Evolutionary conservation across 257 asterid species (phyloP).

Genomic region (Solanum arcanum): DNA sequence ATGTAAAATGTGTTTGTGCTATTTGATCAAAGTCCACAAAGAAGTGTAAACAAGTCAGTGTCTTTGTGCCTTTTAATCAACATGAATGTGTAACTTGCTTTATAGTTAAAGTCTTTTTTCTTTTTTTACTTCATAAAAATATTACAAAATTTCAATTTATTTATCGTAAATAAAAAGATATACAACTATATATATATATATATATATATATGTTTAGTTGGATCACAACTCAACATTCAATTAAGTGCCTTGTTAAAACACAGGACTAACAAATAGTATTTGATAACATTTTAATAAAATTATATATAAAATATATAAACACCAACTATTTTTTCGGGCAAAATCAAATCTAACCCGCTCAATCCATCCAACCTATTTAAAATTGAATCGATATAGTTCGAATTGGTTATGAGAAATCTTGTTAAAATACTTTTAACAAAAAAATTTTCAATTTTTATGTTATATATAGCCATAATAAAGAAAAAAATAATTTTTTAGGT

Average conservation of each 20-base stretch:
- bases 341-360: rapidly evolving
- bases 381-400: rapidly evolving
- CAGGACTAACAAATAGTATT: too few relatives aligned
- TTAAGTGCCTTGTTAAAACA: not conserved
- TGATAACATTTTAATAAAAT: too few relatives aligned
- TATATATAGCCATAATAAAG: not conserved
- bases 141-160: not conserved
- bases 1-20: not conserved
- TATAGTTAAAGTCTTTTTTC: not conserved
- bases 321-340: not conserved
- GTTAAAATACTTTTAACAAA: too few relatives aligned
- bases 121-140: not conserved
- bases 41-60: not conserved
- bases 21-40: not conserved
- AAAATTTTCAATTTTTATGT: too few relatives aligned
- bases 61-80: not conserved
- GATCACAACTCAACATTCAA: not conserved
- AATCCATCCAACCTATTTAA: too few relatives aligned
- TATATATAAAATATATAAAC: too few relatives aligned
- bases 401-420: too few relatives aligned
- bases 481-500: too few relatives aligned
- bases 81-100: not conserved
- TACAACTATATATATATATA: not conserved
- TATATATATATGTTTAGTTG: not conserved
- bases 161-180: not conserved